These are phyloP conservation scores for Paramarasmius palmivorus DNA, from an alignment of 1,284 basidiomycete species.

Conservation along the genomic window DNA sequence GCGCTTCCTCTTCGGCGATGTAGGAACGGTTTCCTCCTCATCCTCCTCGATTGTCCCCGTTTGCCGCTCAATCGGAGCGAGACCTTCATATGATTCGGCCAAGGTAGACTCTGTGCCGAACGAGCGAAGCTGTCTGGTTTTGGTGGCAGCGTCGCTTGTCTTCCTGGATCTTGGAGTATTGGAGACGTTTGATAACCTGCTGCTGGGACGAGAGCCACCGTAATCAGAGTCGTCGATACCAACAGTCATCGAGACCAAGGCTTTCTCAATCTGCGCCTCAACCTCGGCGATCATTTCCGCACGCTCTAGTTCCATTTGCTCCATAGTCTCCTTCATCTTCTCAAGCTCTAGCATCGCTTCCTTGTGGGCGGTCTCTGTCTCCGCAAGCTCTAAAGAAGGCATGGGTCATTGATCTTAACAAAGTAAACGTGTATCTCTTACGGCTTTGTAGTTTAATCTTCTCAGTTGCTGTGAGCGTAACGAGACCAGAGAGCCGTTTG, in stretches of 20 bases:
- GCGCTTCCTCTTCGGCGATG: constrained; percentile 61
- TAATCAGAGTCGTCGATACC: constrained; percentile 76
- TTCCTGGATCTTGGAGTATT: constrained; percentile 50
- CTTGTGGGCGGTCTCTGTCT: constrained; percentile 74
- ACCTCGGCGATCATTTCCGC: constrained; percentile 86
- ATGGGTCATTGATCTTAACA: constrained; percentile 16
- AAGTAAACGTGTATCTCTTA: constrained; percentile 37
- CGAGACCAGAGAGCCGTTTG: constrained; percentile 75
- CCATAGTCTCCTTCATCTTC: constrained; percentile 75
- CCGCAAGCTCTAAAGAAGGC: constrained; percentile 52
- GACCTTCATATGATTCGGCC: constrained; percentile 56
- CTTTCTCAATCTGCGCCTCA: constrained; percentile 83
- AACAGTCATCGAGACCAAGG: constrained; percentile 80
- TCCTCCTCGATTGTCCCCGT: constrained; percentile 55
- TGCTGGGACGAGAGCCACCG: constrained; percentile 47
- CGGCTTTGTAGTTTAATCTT: constrained; percentile 74
- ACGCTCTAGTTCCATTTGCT: constrained; percentile 81
- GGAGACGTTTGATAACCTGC: constrained; percentile 44
- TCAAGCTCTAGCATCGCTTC: constrained; percentile 70
- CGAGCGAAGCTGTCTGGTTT: constrained; percentile 53
- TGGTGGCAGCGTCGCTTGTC: constrained; percentile 51
- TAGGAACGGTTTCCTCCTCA: constrained; percentile 43
- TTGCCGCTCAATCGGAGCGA: constrained; percentile 42
- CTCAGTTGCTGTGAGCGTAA: constrained; percentile 74
- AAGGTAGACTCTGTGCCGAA: constrained; percentile 76